Conservation (phyloP, 1,284 basidiomycete genomes). For the Peniophora sp. region DNA sequence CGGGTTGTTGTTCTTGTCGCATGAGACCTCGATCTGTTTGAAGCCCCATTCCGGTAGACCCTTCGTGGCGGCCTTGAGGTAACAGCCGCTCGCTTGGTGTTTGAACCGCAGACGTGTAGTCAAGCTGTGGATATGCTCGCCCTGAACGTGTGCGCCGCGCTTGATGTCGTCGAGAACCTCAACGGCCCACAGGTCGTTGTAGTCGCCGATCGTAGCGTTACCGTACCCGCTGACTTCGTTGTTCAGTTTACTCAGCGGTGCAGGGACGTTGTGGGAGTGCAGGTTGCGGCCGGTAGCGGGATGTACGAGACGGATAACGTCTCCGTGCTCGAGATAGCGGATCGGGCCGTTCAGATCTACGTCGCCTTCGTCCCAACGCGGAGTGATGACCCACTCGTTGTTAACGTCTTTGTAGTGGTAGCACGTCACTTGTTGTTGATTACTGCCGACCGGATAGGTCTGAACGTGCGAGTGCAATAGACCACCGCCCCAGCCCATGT, state of each 20-base stretch:
- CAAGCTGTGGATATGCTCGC: conserved; percentile 75
- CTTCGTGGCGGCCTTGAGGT: conserved; percentile 84
- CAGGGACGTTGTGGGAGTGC: conserved; percentile 87
- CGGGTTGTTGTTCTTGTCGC: conserved; percentile 83
- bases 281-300: conserved; percentile 80
- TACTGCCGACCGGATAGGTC: conserved; percentile 87
- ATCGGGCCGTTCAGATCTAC: conserved; percentile 63
- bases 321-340: conserved; percentile 70
- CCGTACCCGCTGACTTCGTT: conserved; percentile 94
- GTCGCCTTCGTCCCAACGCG: conserved; percentile 69
- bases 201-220: conserved; percentile 80
- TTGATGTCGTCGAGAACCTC: conserved; percentile 91
- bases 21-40: conserved; percentile 97
- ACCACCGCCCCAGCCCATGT: conserved; percentile 96
- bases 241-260: conserved; percentile 86
- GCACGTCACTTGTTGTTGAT: conserved; percentile 96
- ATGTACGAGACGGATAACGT: conserved; percentile 80
- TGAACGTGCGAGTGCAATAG: conserved; percentile 95
- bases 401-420: conserved; percentile 99
- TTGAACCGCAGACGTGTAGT: conserved; percentile 86
- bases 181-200: conserved; percentile 87
- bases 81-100: conserved; percentile 78
- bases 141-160: conserved; percentile 50
- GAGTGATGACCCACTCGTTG: conserved; percentile 86
- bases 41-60: conserved; percentile 97